These are phyloP conservation scores for Colletotrichum paranaense DNA, from an alignment of 2,329 filamentous ascomycete species.

Conservation along the genomic window DNA sequence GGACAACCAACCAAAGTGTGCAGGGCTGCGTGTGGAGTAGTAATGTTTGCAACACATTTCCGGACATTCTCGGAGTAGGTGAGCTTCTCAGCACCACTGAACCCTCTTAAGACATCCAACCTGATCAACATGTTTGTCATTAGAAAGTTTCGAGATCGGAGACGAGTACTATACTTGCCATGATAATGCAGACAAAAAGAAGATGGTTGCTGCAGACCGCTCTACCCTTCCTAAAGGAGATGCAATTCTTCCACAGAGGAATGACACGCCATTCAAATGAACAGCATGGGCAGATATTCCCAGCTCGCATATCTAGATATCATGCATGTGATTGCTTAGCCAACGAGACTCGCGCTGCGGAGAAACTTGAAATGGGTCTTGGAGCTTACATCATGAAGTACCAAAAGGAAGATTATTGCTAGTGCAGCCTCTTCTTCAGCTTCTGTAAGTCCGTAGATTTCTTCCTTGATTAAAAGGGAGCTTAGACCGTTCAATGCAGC, in stretches of 20 bases:
- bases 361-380: neutral
- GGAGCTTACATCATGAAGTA: conserved; percentile 41
- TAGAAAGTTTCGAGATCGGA: neutral
- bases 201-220: conserved; percentile 38
- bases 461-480: conserved; percentile 37
- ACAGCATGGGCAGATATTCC: conserved; percentile 42
- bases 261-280: conserved; percentile 42
- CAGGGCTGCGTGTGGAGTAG: conserved; percentile 36
- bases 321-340: neutral
- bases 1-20: conserved; percentile 44
- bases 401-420: conserved; percentile 40
- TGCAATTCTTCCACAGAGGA: conserved; percentile 41
- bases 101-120: conserved; percentile 43
- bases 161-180: conserved; percentile 35
- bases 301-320: conserved; percentile 41
- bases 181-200: conserved; percentile 41
- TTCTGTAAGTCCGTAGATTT: conserved; percentile 10
- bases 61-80: conserved; percentile 41
- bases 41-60: conserved; percentile 39
- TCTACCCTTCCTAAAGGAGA: conserved; percentile 17
- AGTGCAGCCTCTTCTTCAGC: conserved; percentile 41
- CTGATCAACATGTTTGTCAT: conserved; percentile 19
- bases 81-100: conserved; percentile 46
- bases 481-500: conserved; percentile 39
- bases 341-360: neutral